A percentile compares a stretch with the other conserved stretches of the same genome.
Evolutionary conservation across 2,329 filamentous ascomycete genomes (phyloP).

Genomic region (Neofusicoccum cordaticola): DNA sequence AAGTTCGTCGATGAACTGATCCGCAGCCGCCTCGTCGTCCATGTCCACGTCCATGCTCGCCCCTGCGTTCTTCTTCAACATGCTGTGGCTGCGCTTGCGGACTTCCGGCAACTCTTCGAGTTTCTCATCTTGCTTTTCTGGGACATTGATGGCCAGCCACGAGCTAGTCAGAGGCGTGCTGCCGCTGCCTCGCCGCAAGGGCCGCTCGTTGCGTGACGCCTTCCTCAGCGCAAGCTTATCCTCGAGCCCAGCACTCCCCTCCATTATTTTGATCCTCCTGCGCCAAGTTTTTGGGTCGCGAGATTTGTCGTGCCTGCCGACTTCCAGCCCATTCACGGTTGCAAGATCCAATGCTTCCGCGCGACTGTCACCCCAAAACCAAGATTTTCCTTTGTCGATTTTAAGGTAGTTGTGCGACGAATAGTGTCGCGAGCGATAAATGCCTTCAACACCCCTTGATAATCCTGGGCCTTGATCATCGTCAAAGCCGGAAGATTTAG

Average conservation of each 20-base stretch:
- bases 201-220: neutral
- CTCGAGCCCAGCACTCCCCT: conserved; percentile 29
- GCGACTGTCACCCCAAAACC: conserved; percentile 59
- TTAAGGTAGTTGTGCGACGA: conserved; percentile 43
- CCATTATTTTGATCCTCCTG: conserved; percentile 44
- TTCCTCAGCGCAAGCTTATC: conserved; percentile 15
- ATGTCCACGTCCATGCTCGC: neutral
- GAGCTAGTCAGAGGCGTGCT: neutral
- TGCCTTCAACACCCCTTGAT: conserved; percentile 42
- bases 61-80: neutral
- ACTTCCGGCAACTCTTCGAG: neutral
- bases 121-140: neutral
- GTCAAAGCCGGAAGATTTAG: conserved; percentile 22
- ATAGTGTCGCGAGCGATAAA: conserved; percentile 48
- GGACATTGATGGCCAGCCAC: conserved; percentile 7
- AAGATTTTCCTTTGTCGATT: conserved; percentile 39
- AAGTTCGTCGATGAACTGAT: conserved; percentile 15
- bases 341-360: conserved; percentile 56
- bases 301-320: conserved; percentile 45
- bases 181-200: neutral
- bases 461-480: neutral
- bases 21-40: conserved; percentile 3
- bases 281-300: conserved; percentile 48
- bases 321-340: conserved; percentile 53
- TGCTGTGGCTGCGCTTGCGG: neutral